Conservation (phyloP, 1,139 yeast species). For the Debaryomyces sp. region DNA sequence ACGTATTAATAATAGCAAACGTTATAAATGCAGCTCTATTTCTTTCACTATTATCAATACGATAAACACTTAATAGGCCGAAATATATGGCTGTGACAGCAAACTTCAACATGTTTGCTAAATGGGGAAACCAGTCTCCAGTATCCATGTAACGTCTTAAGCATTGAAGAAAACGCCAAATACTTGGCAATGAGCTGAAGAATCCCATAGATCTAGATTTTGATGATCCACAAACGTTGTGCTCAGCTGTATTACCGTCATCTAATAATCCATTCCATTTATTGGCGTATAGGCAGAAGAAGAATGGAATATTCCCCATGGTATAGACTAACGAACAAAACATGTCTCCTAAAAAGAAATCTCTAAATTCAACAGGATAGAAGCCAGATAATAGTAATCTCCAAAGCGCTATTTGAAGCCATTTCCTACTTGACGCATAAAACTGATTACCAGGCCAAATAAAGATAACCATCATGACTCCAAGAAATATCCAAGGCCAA, state of each 20-base stretch:
- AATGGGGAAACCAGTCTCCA: slow-evolving; percentile 95
- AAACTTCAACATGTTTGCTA: slow-evolving; percentile 88
- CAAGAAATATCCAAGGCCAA: slow-evolving; percentile 83
- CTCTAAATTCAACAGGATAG: slow-evolving; percentile 93
- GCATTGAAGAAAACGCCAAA: slow-evolving; percentile 92
- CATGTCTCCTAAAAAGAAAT: slow-evolving; percentile 90
- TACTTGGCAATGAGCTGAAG: slow-evolving; percentile 78
- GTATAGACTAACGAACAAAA: slow-evolving; percentile 87
- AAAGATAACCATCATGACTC: slow-evolving; percentile 48
- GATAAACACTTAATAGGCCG: slow-evolving; percentile 74
- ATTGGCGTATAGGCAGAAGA: slow-evolving; percentile 77
- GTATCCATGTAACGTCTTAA: slow-evolving; percentile 89
- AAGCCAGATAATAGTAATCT: slow-evolving; percentile 79
- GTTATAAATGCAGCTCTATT: slow-evolving; percentile 65
- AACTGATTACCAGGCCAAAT: slow-evolving; percentile 65
- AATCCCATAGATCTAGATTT: slow-evolving; percentile 81
- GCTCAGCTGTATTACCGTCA: slow-evolving; percentile 33
- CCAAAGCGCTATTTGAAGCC: slow-evolving; percentile 75
- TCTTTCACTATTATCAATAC: slow-evolving; percentile 54
- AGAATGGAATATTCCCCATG: slow-evolving; percentile 80
- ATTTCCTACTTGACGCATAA: slow-evolving; percentile 60
- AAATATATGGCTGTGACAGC: slow-evolving; percentile 66
- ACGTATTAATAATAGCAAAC: slow-evolving; percentile 74
- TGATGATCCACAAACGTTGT: slow-evolving; percentile 70
- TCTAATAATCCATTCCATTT: slow-evolving; percentile 61